Evolutionary conservation across 495 filamentous ascomycete genomes (phyloP), one percentile per base, ranked within the genome.

Genomic region (Mycothermus thermophilus): DNA sequence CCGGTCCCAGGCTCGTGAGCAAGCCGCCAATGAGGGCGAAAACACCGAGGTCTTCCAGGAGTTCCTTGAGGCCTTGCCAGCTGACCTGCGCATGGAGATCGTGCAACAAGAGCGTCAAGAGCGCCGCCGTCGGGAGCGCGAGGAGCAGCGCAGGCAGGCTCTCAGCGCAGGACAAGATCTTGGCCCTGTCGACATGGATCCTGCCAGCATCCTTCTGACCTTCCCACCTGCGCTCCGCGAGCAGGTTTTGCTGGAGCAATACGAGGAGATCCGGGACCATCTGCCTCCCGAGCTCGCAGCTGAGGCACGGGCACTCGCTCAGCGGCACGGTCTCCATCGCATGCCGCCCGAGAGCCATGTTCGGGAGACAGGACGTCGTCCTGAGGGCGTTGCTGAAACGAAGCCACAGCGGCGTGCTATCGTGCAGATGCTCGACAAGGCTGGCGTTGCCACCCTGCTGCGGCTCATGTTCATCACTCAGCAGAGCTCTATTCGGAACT

Each of bases 401-500:
- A 92, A 93, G 57, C 68, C 74, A 16, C 74, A 78, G 43, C 72
- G 83, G 37, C 76, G 77, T 47, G 78, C 81, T 15, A 79, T 84
- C 32, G 77, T 93, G 20, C 90, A 99, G 57, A 93, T 96, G 78
- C 73, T 96, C 4, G 92, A 99, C 59, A 95, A 93, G 53, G 70
- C 86, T 35, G 90, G 90, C 17, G 76, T 99, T 52, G 90, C 92
- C 15, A 95, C 90, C 8, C 60, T 99, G 6, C 70, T 99, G 22
- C 83, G 90, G 11, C 67, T 99, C 9, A 94, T 99, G 88, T 99
- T 99, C 52, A 79, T 95, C 41, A 79, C 83, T 27, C 82, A 93
- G 41, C 80, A 86, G 35, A 81, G 80, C 21, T 78, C 82, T 23
- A 62, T 71, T 32, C 80, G 83, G 39, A 72, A 71, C 34, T 80